These are phyloP conservation scores for Aspergillus hancockii DNA, from an alignment of 495 filamentous ascomycete species.

Conservation along the genomic window DNA sequence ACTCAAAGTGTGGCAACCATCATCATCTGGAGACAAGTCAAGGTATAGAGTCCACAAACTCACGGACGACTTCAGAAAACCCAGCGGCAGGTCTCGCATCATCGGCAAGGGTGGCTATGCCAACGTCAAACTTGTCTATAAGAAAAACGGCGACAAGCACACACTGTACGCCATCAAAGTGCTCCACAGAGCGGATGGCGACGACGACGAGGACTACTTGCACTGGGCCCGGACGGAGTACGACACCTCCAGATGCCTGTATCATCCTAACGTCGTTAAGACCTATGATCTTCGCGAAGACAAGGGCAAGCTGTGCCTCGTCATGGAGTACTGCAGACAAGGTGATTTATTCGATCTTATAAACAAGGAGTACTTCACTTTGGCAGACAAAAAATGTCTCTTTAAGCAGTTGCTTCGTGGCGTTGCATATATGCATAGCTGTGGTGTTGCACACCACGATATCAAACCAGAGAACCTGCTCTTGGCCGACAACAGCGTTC, in stretches of 20 bases:
- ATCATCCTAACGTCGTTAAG: conserved; percentile 78
- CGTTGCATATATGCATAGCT: conserved; percentile 65
- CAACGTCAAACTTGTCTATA: conserved; percentile 53
- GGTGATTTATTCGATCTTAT: conserved; percentile 74
- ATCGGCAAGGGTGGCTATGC: neutral
- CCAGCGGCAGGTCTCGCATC: neutral
- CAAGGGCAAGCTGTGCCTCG: conserved; percentile 69
- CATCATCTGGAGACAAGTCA: neutral
- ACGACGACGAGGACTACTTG: conserved; percentile 66
- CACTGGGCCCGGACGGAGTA: conserved; percentile 82
- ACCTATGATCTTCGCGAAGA: conserved; percentile 69
- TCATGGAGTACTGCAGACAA: conserved; percentile 80
- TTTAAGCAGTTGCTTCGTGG: conserved; percentile 80
- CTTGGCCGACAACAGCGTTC: conserved; percentile 63
- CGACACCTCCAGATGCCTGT: conserved; percentile 71
- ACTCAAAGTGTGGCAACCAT: neutral
- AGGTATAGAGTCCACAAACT: neutral
- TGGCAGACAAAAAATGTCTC: conserved; percentile 65
- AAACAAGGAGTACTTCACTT: conserved; percentile 59
- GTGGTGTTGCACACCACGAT: conserved; percentile 79
- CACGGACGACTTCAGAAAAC: neutral
- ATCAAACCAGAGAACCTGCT: conserved; percentile 81
- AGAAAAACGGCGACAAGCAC: conserved; percentile 50
- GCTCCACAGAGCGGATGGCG: conserved; percentile 64
- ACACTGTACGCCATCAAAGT: conserved; percentile 71